Evolutionary conservation across 306 rosid genomes (phyloP), one percentile per base, ranked within the genome.

Genomic region (Amphicarpaea edgeworthii): DNA sequence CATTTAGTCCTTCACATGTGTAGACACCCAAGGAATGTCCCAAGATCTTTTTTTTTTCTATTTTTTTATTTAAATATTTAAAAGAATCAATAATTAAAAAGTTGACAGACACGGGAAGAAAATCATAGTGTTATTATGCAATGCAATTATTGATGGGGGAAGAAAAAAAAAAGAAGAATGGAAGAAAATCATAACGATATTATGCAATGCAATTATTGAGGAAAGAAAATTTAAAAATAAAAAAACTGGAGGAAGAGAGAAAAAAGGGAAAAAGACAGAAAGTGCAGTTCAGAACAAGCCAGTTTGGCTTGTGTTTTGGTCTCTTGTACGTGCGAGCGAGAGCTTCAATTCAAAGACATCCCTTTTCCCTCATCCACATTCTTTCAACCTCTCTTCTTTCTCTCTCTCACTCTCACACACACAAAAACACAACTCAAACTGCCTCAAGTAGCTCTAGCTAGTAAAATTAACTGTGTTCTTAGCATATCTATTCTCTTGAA

Each of bases 201-300:
- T 68, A 70, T 77, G 72, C 43, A 76, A 47, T 77, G 72, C 54
- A 80, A 75, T 79, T 63, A 72, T 77, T 74, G 72, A 68, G 62
- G 68, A 17, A 17, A 26, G 17, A 15, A 65, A 32, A 68, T 23
- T 51, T 2, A 23, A 21, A 68, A 23, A 42, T 2, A 23, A 21
- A 49, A 63, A 32, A 51, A 51, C 26, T 34, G 49, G 12, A 60
- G 72, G 71, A 82, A 78, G 86, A 68, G 66, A 1, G 15, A 65
- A 84, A 84, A 89, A 83, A 42, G 87, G 55, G 89, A 84, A 89
- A 87, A 89, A 87, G 97, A 89, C 94, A 87, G 92, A 89, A 89
- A 89, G 94, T 79, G 91, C 84, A 87, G 85, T 85, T 89, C 86
- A 91, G 89, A 81, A 58, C 47, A 84, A 85, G 83, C 78, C 73